Evolutionary conservation across 2,329 filamentous ascomycete species (phyloP).

Genomic region (Aspergillus ustus): DNA sequence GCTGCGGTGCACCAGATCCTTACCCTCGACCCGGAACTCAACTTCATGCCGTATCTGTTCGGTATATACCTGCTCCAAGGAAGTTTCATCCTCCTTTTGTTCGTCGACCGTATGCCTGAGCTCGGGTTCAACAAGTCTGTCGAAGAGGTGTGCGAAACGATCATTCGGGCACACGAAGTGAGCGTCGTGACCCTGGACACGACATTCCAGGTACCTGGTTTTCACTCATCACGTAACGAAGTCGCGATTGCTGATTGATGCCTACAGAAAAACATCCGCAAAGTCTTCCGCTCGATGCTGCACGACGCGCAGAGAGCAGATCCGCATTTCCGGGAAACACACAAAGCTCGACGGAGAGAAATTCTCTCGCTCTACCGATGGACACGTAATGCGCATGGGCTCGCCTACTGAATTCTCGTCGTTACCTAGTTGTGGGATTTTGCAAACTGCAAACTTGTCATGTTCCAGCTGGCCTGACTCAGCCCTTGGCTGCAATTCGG

Average conservation of each 20-base stretch:
- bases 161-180: slow-evolving; percentile 17
- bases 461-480: background rate
- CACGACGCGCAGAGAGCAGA: slow-evolving; percentile 14
- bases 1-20: slow-evolving; percentile 16
- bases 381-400: slow-evolving; percentile 13
- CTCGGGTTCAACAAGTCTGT: slow-evolving; percentile 16
- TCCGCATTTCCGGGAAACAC: slow-evolving; percentile 15
- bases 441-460: background rate
- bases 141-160: slow-evolving; percentile 17
- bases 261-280: slow-evolving; percentile 13
- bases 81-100: slow-evolving; percentile 14
- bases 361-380: slow-evolving; percentile 18
- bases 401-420: slow-evolving; percentile 7
- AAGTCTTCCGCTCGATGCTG: slow-evolving; percentile 17
- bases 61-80: slow-evolving; percentile 16
- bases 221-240: background rate
- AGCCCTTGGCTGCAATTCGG: background rate
- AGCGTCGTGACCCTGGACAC: slow-evolving; percentile 17
- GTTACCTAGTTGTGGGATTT: background rate
- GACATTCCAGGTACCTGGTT: slow-evolving; percentile 11
- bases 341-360: slow-evolving; percentile 13
- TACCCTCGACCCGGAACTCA: slow-evolving; percentile 15
- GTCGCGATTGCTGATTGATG: background rate
- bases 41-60: slow-evolving; percentile 16
- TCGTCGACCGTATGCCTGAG: slow-evolving; percentile 16